Conservation (phyloP, 2,329 filamentous ascomycete genomes). For the Hypomyces perniciosus region DNA sequence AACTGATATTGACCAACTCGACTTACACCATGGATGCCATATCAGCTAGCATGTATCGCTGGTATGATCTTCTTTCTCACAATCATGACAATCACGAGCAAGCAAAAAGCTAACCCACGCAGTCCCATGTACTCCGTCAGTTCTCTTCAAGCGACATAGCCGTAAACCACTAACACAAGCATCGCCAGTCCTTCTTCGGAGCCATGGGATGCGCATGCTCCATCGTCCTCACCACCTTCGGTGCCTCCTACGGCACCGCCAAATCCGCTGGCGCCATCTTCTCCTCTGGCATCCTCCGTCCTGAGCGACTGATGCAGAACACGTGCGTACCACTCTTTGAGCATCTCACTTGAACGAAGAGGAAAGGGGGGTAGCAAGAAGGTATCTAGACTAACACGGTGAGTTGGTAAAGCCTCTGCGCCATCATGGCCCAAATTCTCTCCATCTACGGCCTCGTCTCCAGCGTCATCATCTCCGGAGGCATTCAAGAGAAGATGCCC, state of each 20-base stretch:
- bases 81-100: too few relatives aligned
- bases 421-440: conserved; percentile 44
- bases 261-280: conserved; percentile 99
- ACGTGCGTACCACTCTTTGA: not conserved
- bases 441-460: conserved; percentile 18
- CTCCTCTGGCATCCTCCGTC: conserved; percentile 95
- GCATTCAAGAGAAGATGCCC: conserved; percentile 59
- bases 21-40: too few relatives aligned
- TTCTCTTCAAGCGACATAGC: not conserved
- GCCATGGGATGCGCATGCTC: conserved; percentile 96
- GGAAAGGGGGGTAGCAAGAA: not conserved
- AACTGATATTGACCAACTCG: too few relatives aligned
- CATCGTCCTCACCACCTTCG: conserved; percentile 94
- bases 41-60: too few relatives aligned
- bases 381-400: not conserved
- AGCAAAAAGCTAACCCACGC: not conserved
- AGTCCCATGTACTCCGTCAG: conserved; percentile 1
- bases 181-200: conserved; percentile 74
- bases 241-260: conserved; percentile 96
- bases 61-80: too few relatives aligned
- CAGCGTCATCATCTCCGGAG: not conserved
- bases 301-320: conserved; percentile 47
- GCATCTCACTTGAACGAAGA: not conserved
- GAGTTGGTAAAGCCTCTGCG: conserved; percentile 27
- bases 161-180: not conserved